A percentile compares a stretch with the other conserved stretches of the same genome.
Evolutionary conservation across 169 alveolate species (phyloP).

Genomic region (Babesia divergens): DNA sequence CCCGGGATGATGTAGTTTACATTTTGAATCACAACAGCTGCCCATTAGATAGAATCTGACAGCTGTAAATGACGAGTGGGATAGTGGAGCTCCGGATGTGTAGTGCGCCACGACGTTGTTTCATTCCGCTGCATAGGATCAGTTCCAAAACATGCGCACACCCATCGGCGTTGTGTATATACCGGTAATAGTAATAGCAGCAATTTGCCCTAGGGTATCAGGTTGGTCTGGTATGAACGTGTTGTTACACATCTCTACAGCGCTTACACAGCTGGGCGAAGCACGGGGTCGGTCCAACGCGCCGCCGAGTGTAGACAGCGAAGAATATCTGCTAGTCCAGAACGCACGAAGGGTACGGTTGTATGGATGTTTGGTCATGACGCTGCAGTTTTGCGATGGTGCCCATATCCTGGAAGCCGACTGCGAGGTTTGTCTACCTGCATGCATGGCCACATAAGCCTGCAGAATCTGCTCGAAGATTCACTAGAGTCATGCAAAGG

Average conservation of each 20-base stretch:
- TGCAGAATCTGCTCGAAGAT: conserved; percentile 42
- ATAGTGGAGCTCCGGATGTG: too few species aligned
- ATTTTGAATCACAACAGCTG: too few species aligned
- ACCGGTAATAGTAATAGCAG: background rate
- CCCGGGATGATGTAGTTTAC: too few species aligned
- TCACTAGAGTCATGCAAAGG: conserved; percentile 6
- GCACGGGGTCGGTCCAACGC: background rate
- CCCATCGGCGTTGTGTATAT: background rate
- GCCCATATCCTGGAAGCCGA: conserved; percentile 35
- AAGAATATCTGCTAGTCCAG: conserved; percentile 42
- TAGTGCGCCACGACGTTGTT: conserved; percentile 23
- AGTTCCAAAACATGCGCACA: background rate
- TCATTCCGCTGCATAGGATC: background rate
- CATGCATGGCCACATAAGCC: background rate
- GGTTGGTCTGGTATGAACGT: background rate
- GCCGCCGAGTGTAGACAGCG: background rate
- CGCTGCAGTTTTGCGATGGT: conserved; percentile 53
- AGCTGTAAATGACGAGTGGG: too few species aligned
- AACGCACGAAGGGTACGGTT: conserved; percentile 47
- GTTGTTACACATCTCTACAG: background rate
- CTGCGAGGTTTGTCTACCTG: conserved; percentile 10
- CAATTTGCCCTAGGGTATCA: background rate
- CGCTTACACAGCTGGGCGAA: background rate
- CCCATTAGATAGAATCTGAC: too few species aligned
- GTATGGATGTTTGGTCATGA: background rate